phyloP scores from a whole-genome alignment of 768 basidiomycete genomes.

The Agaricus subrufescens region DNA sequence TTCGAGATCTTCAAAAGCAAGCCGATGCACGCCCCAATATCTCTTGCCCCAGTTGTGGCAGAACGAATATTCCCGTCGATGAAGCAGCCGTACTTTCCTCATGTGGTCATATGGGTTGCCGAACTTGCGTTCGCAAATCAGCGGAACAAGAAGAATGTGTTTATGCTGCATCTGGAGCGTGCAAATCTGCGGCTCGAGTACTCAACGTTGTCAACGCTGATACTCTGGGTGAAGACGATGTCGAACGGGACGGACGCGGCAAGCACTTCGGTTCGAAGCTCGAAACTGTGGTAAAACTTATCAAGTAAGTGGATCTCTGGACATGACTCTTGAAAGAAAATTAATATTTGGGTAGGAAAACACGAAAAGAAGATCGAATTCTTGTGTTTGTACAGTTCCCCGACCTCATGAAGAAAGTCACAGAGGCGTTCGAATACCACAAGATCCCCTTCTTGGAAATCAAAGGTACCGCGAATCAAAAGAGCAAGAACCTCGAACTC shows the following conservation, averaged over 20 bases:
- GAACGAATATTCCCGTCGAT: slow-evolving; percentile 49
- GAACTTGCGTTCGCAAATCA: slow-evolving; percentile 62
- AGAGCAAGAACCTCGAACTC: slow-evolving; percentile 77
- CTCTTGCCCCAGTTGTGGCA: slow-evolving; percentile 59
- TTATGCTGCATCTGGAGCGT: slow-evolving; percentile 60
- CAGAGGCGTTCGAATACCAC: slow-evolving; percentile 70
- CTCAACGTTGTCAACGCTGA: slow-evolving; percentile 81
- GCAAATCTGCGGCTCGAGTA: slow-evolving; percentile 73
- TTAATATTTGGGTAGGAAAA: slow-evolving; percentile 39
- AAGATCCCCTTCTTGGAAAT: slow-evolving; percentile 78
- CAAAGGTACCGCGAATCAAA: slow-evolving; percentile 67
- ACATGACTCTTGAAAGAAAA: neutral
- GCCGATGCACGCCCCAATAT: slow-evolving; percentile 53
- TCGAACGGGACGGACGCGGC: slow-evolving; percentile 62
- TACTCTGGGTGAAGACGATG: slow-evolving; percentile 77
- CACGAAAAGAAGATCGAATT: slow-evolving; percentile 75
- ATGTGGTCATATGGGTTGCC: slow-evolving; percentile 87
- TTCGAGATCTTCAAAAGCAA: slow-evolving; percentile 84
- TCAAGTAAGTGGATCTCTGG: slow-evolving; percentile 52
- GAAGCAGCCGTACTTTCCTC: slow-evolving; percentile 86
- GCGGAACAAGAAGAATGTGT: slow-evolving; percentile 83
- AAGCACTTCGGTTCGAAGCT: slow-evolving; percentile 82
- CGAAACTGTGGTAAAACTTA: slow-evolving; percentile 68
- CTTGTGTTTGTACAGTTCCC: slow-evolving; percentile 96
- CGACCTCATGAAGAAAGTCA: slow-evolving; percentile 89